Base-by-base conservation (phyloP, 345 rosid genomes). In the Gossypium turneri region DNA sequence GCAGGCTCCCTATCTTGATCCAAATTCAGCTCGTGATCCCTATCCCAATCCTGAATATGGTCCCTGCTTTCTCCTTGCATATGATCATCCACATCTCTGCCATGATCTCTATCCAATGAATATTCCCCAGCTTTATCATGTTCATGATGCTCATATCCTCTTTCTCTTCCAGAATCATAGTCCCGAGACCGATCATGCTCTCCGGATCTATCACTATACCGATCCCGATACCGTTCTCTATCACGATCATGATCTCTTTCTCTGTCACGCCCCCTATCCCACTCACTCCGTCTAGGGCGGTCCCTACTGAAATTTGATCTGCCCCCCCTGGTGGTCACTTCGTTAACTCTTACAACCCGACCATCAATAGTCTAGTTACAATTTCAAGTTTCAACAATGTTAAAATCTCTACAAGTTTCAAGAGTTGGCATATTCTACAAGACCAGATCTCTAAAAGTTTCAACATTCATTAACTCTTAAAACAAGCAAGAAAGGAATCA, bases 281-380 rank as follows among this genome's bases (percentile, higher is more conserved):
- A 84, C 9, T 81, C 84, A 78, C 70, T 75, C 12, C 57, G 85
- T 47, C 75, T 90, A 75, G 85, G 73, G 17, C 76, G 78, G 9
- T 82, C 94, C 5, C 73, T 79, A n/a, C 29, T 73, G 67, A 84
- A 79, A 76, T 75, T 79, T 68, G 90, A 76, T 80, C 93, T 87
- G 53, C 90, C 90, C 58, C 90, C 90, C 78, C 92, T 85, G 22
- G 82, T 86, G 2, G 88, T 91, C 74, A 86, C 98, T 71, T 83
- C 92, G 84, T 88, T 94, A 41, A 92, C 98, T 76, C 87, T 90
- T 75, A 94, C 94, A 45, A 59, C 85, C 66, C 97, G 88, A 48
- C 97, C 94, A 45, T 87, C 90, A 59, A 94, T 84, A 67, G 77
- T 81, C 98, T 94, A 82, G 72, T 73, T 43, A 84, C 72, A 76